A percentile compares a stretch with the other conserved stretches of the same genome.
Evolutionary conservation across 164 flowering plant species (phyloP).

Genomic region (grape (Vitis vinifera)): ASM3070453v1 NC_081822.1:23812501-23813000

Average conservation of each 20-base stretch:
- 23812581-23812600: no score
- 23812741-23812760: no score
- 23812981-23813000: conserved; percentile 34
- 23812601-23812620: not conserved
- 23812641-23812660: not conserved
- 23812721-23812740: not conserved
- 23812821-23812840: conserved; percentile 33
- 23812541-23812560: no score
- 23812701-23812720: not conserved
- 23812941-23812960: conserved; percentile 46
- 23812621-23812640: conserved; percentile 4
- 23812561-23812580: no score
- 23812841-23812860: conserved; percentile 54
- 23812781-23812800: conserved; percentile 43
- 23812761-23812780: not conserved
- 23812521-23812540: not conserved
- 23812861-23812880: conserved; percentile 60
- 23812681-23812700: conserved; percentile 4
- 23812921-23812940: conserved; percentile 23
- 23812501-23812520: conserved; percentile 24
- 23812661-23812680: conserved; percentile 8
- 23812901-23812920: conserved; percentile 22
- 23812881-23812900: conserved; percentile 33
- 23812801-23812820: conserved; percentile 34
- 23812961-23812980: conserved; percentile 62